Conservation (phyloP, 176 grass and related monocot genomes). For the Raddia distichophylla region DNA sequence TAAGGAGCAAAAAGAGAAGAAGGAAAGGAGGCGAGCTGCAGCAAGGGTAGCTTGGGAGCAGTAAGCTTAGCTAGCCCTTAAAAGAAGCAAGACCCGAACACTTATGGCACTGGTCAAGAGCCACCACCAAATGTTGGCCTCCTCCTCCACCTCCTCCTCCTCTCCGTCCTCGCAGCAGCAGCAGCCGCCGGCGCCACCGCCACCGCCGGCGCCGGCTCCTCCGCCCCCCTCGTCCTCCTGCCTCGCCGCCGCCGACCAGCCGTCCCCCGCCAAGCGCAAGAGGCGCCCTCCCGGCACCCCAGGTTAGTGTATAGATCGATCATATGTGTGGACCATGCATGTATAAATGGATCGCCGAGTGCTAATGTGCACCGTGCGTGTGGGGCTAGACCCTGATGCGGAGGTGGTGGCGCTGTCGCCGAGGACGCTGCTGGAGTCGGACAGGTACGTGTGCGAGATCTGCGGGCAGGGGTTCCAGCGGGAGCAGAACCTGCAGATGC, state of each 20-base stretch:
- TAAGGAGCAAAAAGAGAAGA: conserved; percentile 64
- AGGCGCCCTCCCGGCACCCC: conserved; percentile 73
- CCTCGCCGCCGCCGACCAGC: conserved; percentile 36
- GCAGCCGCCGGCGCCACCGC: neutral
- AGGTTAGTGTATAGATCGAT: conserved; percentile 34
- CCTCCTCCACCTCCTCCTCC: conserved; percentile 52
- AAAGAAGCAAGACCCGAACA: conserved; percentile 42
- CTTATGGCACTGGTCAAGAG: conserved; percentile 64
- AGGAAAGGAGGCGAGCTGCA: conserved; percentile 23
- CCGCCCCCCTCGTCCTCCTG: conserved; percentile 12
- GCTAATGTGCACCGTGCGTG: neutral
- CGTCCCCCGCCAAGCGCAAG: conserved; percentile 75
- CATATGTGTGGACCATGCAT: neutral
- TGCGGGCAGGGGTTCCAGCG: conserved; percentile 92
- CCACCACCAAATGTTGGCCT: conserved; percentile 75
- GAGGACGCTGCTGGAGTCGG: conserved; percentile 85
- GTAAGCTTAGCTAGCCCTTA: conserved; percentile 29
- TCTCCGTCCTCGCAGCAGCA: conserved; percentile 36
- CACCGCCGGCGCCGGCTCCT: neutral
- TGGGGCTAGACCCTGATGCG: conserved; percentile 68
- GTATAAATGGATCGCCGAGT: neutral
- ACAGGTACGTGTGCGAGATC: conserved; percentile 91
- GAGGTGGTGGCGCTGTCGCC: conserved; percentile 90
- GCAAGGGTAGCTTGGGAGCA: neutral
- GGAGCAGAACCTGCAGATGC: conserved; percentile 97